phyloP scores from a whole-genome alignment of 2,329 filamentous ascomycete species.

The Penicillium sp. region DNA sequence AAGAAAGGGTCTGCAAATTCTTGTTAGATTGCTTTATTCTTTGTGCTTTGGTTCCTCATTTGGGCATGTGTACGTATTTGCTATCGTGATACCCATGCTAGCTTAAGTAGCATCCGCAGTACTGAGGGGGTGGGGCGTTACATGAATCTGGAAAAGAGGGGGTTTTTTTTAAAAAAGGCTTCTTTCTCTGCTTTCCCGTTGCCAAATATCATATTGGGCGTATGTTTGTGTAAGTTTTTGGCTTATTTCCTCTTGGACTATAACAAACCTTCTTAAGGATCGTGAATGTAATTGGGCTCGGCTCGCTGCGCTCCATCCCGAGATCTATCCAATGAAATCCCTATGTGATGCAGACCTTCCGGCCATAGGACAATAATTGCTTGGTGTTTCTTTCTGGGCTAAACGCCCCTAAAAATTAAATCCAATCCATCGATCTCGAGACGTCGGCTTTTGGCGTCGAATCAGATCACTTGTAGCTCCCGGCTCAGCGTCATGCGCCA shows the following conservation, averaged over 20 bases:
- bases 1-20: background rate
- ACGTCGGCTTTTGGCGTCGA: background rate
- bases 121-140: conserved; percentile 19
- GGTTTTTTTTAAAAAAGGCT: background rate
- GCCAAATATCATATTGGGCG: too few species aligned
- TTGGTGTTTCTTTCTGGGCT: background rate
- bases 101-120: conserved; percentile 13
- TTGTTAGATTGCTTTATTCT: background rate
- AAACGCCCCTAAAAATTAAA: conserved; percentile 6
- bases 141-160: background rate
- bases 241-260: background rate
- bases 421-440: conserved; percentile 11
- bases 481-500: background rate
- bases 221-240: background rate
- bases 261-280: conserved; percentile 5
- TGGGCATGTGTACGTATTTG: conserved; percentile 1
- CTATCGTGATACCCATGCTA: conserved; percentile 23
- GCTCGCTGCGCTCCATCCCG: background rate
- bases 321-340: background rate
- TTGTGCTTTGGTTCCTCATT: background rate
- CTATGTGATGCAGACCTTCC: background rate
- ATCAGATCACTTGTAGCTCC: background rate
- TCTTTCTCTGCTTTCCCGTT: background rate
- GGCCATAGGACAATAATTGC: background rate
- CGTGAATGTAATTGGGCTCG: background rate